Evolutionary conservation across 129 eudicot genomes (phyloP).

Genomic region (Flaveria robusta): DNA sequence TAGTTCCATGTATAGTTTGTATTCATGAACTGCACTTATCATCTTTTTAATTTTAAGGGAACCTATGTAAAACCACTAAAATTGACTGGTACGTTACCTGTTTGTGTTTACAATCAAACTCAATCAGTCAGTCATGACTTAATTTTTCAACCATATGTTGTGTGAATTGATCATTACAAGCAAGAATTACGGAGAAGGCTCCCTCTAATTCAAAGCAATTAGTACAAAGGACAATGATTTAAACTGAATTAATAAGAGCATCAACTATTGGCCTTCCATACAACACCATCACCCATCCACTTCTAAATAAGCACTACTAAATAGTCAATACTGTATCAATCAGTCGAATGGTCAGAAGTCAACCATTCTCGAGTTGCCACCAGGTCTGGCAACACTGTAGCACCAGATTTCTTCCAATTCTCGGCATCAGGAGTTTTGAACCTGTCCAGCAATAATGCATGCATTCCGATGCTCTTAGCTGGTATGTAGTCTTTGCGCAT

Average conservation of each 20-base stretch:
- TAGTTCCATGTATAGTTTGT: too few species aligned
- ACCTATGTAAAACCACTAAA: background rate
- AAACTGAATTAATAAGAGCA: conserved; percentile 14
- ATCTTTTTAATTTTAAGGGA: too few species aligned
- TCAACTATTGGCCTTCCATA: conserved; percentile 25
- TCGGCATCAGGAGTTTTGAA: conserved; percentile 80
- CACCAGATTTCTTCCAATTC: conserved; percentile 74
- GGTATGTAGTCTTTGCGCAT: conserved; percentile 88
- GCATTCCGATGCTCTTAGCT: conserved; percentile 92
- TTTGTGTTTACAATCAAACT: background rate
- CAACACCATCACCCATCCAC: background rate
- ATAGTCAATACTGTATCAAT: conserved; percentile 10
- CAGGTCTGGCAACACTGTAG: conserved; percentile 74
- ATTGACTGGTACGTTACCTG: background rate
- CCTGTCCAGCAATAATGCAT: conserved; percentile 80
- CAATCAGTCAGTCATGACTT: background rate
- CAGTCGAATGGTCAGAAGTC: conserved; percentile 41
- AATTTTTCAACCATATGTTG: background rate
- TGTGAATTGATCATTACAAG: background rate
- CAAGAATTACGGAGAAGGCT: background rate
- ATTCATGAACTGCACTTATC: too few species aligned
- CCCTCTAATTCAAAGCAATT: conserved; percentile 17
- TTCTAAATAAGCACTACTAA: conserved; percentile 7
- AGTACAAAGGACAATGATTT: conserved; percentile 1
- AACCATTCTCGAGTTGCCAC: conserved; percentile 74